Evolutionary conservation across 2,329 filamentous ascomycete species (phyloP).

Genomic region (Sclerotiophoma versabilis): DNA sequence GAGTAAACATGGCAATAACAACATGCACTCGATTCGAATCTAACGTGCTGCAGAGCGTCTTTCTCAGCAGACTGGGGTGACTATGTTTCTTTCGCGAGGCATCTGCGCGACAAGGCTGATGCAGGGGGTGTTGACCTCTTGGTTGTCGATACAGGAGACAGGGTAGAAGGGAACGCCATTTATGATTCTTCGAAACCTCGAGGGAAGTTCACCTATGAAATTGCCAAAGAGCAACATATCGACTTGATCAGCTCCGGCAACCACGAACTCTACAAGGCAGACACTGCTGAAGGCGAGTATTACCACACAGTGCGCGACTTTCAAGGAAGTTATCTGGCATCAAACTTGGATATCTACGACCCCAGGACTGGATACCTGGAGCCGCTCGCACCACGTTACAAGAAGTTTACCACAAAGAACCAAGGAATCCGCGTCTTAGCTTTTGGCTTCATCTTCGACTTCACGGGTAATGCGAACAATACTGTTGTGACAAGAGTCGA

Average conservation of each 20-base stretch:
- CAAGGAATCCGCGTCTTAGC: slow-evolving; percentile 83
- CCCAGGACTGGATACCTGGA: slow-evolving; percentile 72
- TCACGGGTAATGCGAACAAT: slow-evolving; percentile 89
- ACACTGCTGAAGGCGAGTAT: slow-evolving; percentile 80
- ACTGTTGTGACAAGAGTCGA: slow-evolving; percentile 82
- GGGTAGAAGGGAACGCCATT: slow-evolving; percentile 91
- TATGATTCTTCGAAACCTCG: slow-evolving; percentile 91
- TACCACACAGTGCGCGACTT: slow-evolving; percentile 83
- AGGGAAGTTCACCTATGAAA: slow-evolving; percentile 86
- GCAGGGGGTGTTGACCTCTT: slow-evolving; percentile 81
- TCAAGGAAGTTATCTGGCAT: slow-evolving; percentile 80
- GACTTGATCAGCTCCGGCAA: slow-evolving; percentile 90
- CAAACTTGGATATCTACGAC: slow-evolving; percentile 88
- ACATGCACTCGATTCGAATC: neutral
- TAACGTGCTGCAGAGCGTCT: slow-evolving; percentile 66
- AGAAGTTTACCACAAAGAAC: slow-evolving; percentile 91
- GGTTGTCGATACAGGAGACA: slow-evolving; percentile 94
- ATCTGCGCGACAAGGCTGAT: slow-evolving; percentile 81
- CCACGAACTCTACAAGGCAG: slow-evolving; percentile 88
- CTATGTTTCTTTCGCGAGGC: slow-evolving; percentile 89
- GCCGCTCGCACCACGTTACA: slow-evolving; percentile 81
- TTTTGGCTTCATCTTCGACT: slow-evolving; percentile 95
- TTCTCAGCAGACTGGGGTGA: slow-evolving; percentile 98
- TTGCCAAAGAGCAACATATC: slow-evolving; percentile 81
- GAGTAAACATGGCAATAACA: slow-evolving; percentile 62